Evolutionary conservation across 116 monocot species (phyloP), one percentile per base, ranked within the genome.

Genomic region (Iris pallida): DNA sequence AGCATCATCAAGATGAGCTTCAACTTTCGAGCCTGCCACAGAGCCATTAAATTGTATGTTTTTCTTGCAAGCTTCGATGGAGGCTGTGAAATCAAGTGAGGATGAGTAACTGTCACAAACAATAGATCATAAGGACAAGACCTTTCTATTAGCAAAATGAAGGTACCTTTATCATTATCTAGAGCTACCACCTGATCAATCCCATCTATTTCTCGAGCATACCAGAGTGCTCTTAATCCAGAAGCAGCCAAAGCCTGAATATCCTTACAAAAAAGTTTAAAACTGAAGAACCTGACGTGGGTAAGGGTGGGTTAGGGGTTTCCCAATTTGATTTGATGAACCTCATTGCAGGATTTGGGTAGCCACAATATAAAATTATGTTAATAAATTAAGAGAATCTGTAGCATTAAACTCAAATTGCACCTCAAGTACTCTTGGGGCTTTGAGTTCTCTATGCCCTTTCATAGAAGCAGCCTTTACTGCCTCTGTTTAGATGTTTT

Each of bases 161-260:
- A 0, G n/a, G 13, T 72, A 86, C 95, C 91, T 86, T 95, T 79
- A 78, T 95, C 88, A 69, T 78, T 95, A 61, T 95, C 95, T 46
- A 90, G 60, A 52, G 91, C 95, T 7, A 91, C 71, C 57, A 95
- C 78, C 42, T 83, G 75, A 42, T 75, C 85, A 74, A 95, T 74
- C 12, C 82, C 90, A 65, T 88, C 95, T 54, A 95, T 75, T 80
- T 95, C 95, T n/a, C 80, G 78, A 8, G 88, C 95, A 86, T 95
- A 95, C 42, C 95, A 81, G 30, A 95, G 60, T 67, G 95, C 76
- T 83, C 95, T 86, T 65, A 95, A 78, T 55, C 95, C 95, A 75
- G 95, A 91, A 68, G 95, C 95, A 66, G 90, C 90, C 75, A 95
- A 82, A 71, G 95, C 88, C 95, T 95, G 69, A 45, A 72, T 64